These are phyloP conservation scores for Morella rubra DNA, from an alignment of 306 rosid genomes.

Conservation along the genomic window DNA sequence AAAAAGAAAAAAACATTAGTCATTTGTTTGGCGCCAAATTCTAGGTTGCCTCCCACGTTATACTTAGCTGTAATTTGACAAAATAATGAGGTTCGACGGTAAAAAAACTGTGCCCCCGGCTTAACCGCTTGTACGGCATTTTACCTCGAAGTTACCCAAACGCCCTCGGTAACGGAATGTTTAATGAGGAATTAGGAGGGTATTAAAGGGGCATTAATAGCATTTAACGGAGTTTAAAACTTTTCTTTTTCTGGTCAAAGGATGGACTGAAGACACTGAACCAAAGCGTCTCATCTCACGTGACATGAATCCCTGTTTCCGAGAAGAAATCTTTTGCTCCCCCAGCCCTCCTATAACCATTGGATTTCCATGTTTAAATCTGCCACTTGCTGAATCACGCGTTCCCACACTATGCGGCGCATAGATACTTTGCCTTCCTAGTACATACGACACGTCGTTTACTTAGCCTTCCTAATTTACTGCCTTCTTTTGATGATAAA, in stretches of 20 bases:
- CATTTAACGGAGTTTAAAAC: neutral
- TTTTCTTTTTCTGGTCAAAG: conserved; percentile 53
- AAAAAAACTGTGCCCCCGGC: neutral
- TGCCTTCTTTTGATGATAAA: neutral
- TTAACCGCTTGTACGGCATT: conserved; percentile 11
- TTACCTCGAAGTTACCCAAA: conserved; percentile 5
- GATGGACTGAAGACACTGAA: conserved; percentile 41
- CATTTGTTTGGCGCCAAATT: conserved; percentile 15
- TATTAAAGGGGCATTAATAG: neutral
- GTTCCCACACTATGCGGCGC: conserved; percentile 25
- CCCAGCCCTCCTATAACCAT: conserved; percentile 21
- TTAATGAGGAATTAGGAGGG: conserved; percentile 18
- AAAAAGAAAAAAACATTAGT: neutral
- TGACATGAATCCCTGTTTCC: conserved; percentile 48
- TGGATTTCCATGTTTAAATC: neutral
- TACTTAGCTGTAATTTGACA: conserved; percentile 21
- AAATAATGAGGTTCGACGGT: conserved; percentile 15
- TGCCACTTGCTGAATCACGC: conserved; percentile 12
- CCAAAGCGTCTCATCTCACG: conserved; percentile 62
- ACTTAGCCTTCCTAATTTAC: neutral
- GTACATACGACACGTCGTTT: neutral
- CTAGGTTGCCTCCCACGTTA: conserved; percentile 54
- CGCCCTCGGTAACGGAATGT: conserved; percentile 17
- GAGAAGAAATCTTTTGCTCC: conserved; percentile 31
- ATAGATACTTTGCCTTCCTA: neutral